phyloP scores from a whole-genome alignment of 129 eudicot genomes.

The Deinandra increscens region DNA sequence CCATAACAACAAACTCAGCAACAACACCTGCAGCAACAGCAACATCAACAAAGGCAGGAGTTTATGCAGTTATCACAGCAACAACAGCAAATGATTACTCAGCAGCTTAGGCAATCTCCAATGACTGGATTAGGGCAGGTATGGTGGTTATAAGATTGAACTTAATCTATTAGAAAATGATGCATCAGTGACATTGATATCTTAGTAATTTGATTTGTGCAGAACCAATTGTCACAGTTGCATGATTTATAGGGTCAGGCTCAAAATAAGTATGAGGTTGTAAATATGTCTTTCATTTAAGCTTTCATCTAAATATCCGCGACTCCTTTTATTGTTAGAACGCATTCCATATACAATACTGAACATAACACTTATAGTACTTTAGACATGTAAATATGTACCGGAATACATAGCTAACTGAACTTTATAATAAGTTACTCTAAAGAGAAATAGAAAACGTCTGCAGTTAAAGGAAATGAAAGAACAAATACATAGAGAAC shows the following conservation, averaged over 20 bases:
- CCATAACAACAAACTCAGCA: slow-evolving; percentile 95
- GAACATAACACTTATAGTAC: no score
- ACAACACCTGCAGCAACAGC: slow-evolving; percentile 53
- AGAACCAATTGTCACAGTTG: slow-evolving; percentile 72
- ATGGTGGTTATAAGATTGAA: slow-evolving; percentile 14
- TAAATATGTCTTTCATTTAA: slow-evolving; percentile 13
- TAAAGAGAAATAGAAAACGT: no score
- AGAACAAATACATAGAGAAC: no score
- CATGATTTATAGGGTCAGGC: slow-evolving; percentile 77
- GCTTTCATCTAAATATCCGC: no score
- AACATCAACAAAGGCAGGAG: slow-evolving; percentile 61
- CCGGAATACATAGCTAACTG: no score
- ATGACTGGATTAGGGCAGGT: slow-evolving; percentile 84
- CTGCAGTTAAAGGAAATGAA: no score
- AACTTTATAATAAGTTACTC: no score
- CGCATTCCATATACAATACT: no score
- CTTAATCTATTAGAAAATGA: background rate
- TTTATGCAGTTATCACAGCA: slow-evolving; percentile 78
- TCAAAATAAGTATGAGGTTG: slow-evolving; percentile 64
- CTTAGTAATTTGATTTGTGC: slow-evolving; percentile 19
- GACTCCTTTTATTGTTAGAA: no score
- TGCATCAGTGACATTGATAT: slow-evolving; percentile 9
- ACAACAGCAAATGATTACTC: slow-evolving; percentile 81
- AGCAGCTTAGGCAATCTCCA: slow-evolving; percentile 81
- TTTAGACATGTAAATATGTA: no score